These are phyloP conservation scores for Candida verbasci DNA, from an alignment of 805 yeast genomes.

Conservation along the genomic window DNA sequence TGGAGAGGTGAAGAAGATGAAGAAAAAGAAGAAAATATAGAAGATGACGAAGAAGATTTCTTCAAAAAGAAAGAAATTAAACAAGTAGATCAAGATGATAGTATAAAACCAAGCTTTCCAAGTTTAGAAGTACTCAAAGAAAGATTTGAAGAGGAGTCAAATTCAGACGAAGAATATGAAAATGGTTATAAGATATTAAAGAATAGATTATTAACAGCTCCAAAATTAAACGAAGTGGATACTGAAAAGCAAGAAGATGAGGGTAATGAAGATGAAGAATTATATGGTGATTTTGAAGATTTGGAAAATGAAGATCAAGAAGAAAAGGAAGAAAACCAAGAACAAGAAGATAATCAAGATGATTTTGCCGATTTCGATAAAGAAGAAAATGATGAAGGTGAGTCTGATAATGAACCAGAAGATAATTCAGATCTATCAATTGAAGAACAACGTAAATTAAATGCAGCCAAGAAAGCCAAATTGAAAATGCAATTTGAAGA, in stretches of 20 bases:
- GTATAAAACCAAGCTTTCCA: slow-evolving; percentile 32
- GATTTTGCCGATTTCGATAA: slow-evolving; percentile 56
- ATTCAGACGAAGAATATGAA: slow-evolving; percentile 34
- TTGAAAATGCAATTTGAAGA: slow-evolving; percentile 86
- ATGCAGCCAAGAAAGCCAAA: slow-evolving; percentile 87
- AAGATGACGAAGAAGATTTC: slow-evolving; percentile 42
- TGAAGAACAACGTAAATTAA: slow-evolving; percentile 72
- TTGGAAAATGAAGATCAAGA: slow-evolving; percentile 34
- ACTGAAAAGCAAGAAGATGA: slow-evolving; percentile 21
- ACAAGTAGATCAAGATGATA: slow-evolving; percentile 30
- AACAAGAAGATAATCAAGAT: slow-evolving; percentile 28
- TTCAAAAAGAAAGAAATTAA: slow-evolving; percentile 44
- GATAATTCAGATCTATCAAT: slow-evolving; percentile 42
- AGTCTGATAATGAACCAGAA: slow-evolving; percentile 37
- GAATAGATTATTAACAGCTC: slow-evolving; percentile 51
- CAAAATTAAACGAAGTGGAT: slow-evolving; percentile 33
- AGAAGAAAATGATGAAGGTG: slow-evolving; percentile 36
- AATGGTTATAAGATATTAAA: slow-evolving; percentile 40
- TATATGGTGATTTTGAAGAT: slow-evolving; percentile 57
- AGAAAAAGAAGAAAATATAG: slow-evolving; percentile 40
- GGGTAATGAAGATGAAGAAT: slow-evolving; percentile 45
- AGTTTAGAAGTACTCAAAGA: slow-evolving; percentile 38
- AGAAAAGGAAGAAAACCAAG: too few species aligned
- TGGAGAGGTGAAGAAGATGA: slow-evolving; percentile 56
- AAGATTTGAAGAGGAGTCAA: slow-evolving; percentile 40